phyloP scores from a whole-genome alignment of 108 stramenopile genomes.

The Aurantiochytrium sp. region DNA sequence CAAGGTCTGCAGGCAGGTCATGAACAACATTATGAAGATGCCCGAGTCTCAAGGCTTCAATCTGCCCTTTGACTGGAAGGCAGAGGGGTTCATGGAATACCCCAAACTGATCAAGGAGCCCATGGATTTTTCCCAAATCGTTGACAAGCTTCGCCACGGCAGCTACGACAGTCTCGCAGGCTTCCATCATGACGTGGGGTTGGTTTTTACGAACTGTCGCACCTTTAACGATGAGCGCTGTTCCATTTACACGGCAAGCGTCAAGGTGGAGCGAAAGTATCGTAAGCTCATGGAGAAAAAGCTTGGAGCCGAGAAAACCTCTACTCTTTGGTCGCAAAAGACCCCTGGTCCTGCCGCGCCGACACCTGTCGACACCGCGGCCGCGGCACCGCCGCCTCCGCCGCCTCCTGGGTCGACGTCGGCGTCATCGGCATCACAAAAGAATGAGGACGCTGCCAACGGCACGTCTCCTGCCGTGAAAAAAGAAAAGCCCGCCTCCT shows the following conservation, averaged over 20 bases:
- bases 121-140: slow-evolving; percentile 56
- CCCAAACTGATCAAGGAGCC: slow-evolving; percentile 42
- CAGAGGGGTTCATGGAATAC: slow-evolving; percentile 45
- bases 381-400: too few relatives aligned
- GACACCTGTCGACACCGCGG: too few relatives aligned
- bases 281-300: background rate
- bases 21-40: background rate
- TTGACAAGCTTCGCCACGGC: slow-evolving; percentile 26
- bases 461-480: background rate
- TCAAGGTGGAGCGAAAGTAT: background rate
- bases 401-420: too few relatives aligned
- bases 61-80: slow-evolving; percentile 46
- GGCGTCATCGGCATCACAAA: too few relatives aligned
- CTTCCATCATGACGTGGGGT: slow-evolving; percentile 39
- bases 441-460: too few relatives aligned
- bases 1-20: background rate
- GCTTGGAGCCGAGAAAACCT: background rate
- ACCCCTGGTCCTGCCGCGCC: background rate
- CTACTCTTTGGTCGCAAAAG: background rate
- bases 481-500: background rate
- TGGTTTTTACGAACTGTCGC: slow-evolving; percentile 74
- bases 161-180: slow-evolving; percentile 31
- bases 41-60: slow-evolving; percentile 26
- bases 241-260: background rate
- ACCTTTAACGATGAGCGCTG: slow-evolving; percentile 58